Base-by-base conservation (phyloP, 2,329 filamentous ascomycete species). In the Gremmenia infestans region DNA sequence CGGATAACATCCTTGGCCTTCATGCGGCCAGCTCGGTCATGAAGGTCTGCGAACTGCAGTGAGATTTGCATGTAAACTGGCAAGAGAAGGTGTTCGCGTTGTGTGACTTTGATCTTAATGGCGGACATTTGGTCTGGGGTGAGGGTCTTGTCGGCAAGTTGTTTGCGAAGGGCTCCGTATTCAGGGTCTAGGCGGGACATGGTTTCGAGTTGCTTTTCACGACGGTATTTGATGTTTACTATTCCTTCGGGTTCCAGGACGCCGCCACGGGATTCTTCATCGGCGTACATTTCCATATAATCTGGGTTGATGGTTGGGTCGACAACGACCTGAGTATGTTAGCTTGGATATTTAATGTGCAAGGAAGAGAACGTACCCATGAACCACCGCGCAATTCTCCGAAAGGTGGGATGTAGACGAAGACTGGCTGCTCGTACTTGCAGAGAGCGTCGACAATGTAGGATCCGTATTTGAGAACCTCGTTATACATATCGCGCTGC, bases 401-500 rank as follows among this genome's bases (percentile, higher is more conserved):
- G 70, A 88, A 90, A 8, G 94, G 94, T 70, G 94, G 94, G 70
- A 99, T 99, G 80, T 99, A 99, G 62, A 99, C 91, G 71, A 99
- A 99, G 75, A 99, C 87, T 54, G 94, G 94, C 80, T 99, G 94
- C 80, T 99, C 90, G 71, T 91, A 99, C 78, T 97, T 96, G 80
- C 96, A 91, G 48, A 99, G 87, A 54, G 93, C 93, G 70, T 99
- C 94, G 65, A 99, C 94, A 70, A 99, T 99, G 82, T 94, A 97
- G 17, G 93, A 97, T 71, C 94, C 94, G 70, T 99, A 99, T 81
- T 99, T 99, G 75, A 99, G 85, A 15, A 99, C 94, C 77, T 99
- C 94, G 78, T 97, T 97, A 85, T 95, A 99, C 94, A 99, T 99
- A 76, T 99, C 94, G 66, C 93, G 91, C 78, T 99, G 94, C 63